Conservation (phyloP, 495 filamentous ascomycete genomes). For the Penicillium antarcticum region DNA sequence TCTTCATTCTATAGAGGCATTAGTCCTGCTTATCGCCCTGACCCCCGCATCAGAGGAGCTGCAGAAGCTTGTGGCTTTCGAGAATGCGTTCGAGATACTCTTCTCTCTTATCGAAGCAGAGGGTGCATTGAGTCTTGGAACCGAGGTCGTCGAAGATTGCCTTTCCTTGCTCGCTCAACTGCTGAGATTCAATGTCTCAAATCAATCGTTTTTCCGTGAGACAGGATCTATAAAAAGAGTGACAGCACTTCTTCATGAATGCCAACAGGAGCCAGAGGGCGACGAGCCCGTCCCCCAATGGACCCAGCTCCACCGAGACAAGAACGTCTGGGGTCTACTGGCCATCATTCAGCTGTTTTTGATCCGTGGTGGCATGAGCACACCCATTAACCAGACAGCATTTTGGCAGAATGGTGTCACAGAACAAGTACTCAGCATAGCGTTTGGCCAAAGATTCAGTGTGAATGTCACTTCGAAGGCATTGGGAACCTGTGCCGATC, state of each 20-base stretch:
- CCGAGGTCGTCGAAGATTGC: constrained; percentile 90
- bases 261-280: constrained; percentile 52
- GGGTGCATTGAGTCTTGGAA: constrained; percentile 78
- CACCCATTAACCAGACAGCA: constrained; percentile 76
- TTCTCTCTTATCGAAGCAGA: constrained; percentile 80
- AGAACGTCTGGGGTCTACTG: constrained; percentile 87
- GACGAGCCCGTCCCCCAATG: constrained; percentile 66
- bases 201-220: constrained; percentile 92
- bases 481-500: constrained; percentile 78
- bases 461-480: constrained; percentile 81
- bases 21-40: constrained; percentile 65
- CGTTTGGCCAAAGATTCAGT: constrained; percentile 73
- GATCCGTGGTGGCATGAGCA: constrained; percentile 72
- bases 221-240: constrained; percentile 78
- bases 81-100: constrained; percentile 85
- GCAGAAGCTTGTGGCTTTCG: constrained; percentile 92
- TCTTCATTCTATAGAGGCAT: constrained; percentile 47
- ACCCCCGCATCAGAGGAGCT: constrained; percentile 73
- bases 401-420: constrained; percentile 83
- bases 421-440: constrained; percentile 75
- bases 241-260: constrained; percentile 63
- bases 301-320: constrained; percentile 74
- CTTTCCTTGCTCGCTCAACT: constrained; percentile 90
- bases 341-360: constrained; percentile 85
- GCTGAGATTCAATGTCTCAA: constrained; percentile 81